phyloP scores from a whole-genome alignment of 1,139 yeast species.

The Nakaseomyces nivariensis region DNA sequence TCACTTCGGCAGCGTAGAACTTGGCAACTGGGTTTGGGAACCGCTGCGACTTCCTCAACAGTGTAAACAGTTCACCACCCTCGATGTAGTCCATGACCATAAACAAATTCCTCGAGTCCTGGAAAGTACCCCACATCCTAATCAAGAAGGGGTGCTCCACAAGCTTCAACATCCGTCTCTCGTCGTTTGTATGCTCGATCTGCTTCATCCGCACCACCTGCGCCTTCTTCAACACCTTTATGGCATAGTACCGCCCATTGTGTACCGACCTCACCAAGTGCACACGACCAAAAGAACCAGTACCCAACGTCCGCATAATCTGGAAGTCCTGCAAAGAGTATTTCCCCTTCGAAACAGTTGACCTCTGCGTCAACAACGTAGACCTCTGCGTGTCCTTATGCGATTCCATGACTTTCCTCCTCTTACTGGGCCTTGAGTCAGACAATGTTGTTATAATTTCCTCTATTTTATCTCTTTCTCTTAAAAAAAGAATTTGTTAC shows the following conservation, averaged over 20 bases:
- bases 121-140: slow-evolving; percentile 98
- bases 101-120: slow-evolving; percentile 77
- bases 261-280: slow-evolving; percentile 89
- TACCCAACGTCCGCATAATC: slow-evolving; percentile 87
- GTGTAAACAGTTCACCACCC: slow-evolving; percentile 90
- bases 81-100: slow-evolving; percentile 99
- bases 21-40: slow-evolving; percentile 86
- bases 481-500: too few relatives aligned
- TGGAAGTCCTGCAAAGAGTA: slow-evolving; percentile 81
- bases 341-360: slow-evolving; percentile 72
- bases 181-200: slow-evolving; percentile 96
- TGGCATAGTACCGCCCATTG: slow-evolving; percentile 89
- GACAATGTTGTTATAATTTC: neutral
- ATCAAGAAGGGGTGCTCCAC: slow-evolving; percentile 93
- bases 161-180: slow-evolving; percentile 82
- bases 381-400: neutral
- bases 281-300: slow-evolving; percentile 96
- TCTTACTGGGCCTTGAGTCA: neutral
- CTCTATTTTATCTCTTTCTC: too few relatives aligned
- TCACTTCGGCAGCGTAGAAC: slow-evolving; percentile 53
- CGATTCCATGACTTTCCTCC: neutral
- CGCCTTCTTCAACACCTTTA: slow-evolving; percentile 83
- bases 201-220: slow-evolving; percentile 94
- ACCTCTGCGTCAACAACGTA: slow-evolving; percentile 16
- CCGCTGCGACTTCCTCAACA: slow-evolving; percentile 82